phyloP scores from a whole-genome alignment of 768 basidiomycete genomes.

The Tylopilus balloui region DNA sequence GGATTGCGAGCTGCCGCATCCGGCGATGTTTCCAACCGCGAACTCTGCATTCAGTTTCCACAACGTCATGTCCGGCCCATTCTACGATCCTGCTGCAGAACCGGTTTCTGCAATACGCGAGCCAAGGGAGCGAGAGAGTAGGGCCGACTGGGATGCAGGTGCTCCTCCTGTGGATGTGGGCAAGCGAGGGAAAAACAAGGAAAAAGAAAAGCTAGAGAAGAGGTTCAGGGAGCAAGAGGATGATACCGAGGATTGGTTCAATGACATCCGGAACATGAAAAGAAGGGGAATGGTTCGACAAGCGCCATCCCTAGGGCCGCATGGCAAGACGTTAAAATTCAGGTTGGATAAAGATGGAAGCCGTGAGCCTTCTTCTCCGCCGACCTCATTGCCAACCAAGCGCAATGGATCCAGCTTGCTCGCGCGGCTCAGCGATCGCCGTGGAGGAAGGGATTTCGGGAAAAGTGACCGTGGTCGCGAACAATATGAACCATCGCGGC shows the following conservation, averaged over 20 bases:
- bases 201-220: conserved; percentile 51
- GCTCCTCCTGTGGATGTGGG: conserved; percentile 62
- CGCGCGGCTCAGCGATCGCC: conserved; percentile 28
- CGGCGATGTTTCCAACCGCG: conserved; percentile 42
- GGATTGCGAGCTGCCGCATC: conserved; percentile 53
- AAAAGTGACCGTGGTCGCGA: conserved; percentile 5
- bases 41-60: conserved; percentile 64
- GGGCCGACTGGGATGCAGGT: conserved; percentile 40
- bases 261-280: conserved; percentile 31
- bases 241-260: conserved; percentile 68
- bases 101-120: conserved; percentile 31
- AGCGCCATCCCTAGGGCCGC: conserved; percentile 6
- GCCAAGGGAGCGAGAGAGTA: conserved; percentile 34
- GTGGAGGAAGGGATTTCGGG: conserved; percentile 4
- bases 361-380: conserved; percentile 19
- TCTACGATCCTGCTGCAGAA: conserved; percentile 44
- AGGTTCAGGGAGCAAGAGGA: conserved; percentile 50
- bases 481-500: conserved; percentile 4
- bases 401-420: conserved; percentile 31
- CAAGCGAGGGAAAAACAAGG: conserved; percentile 56
- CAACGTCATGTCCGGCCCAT: conserved; percentile 63
- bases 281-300: conserved; percentile 23
- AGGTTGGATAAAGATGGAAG: conserved; percentile 32
- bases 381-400: conserved; percentile 15
- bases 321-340: conserved; percentile 35